Conservation (phyloP, 257 asterid species). For the Solanum ahanhuiri region DNA sequence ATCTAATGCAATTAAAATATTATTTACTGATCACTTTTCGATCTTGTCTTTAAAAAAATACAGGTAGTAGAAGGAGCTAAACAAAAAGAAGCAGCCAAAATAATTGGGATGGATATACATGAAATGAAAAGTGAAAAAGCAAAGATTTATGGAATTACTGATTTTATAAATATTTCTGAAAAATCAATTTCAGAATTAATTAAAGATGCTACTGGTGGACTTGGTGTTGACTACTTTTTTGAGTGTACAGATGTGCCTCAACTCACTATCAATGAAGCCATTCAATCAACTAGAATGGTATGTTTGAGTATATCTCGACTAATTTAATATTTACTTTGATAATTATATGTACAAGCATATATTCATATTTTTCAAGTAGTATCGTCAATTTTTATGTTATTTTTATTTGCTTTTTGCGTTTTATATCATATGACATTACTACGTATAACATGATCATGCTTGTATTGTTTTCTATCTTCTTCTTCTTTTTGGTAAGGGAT, state of each 20-base stretch:
- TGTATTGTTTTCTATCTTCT: not conserved
- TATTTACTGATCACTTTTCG: not conserved
- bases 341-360: too few relatives aligned
- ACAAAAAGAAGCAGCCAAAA: slow-evolving; percentile 41
- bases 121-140: slow-evolving; percentile 46
- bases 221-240: slow-evolving; percentile 56
- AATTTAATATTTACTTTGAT: too few relatives aligned
- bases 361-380: not conserved
- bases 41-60: not conserved
- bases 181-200: slow-evolving; percentile 47
- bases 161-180: slow-evolving; percentile 45
- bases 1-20: not conserved
- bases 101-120: slow-evolving; percentile 60
- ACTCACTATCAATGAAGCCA: slow-evolving; percentile 53
- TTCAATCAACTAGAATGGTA: slow-evolving; percentile 66
- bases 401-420: rapidly evolving
- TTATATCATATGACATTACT: not conserved
- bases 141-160: slow-evolving; percentile 48
- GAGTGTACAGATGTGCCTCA: slow-evolving; percentile 67
- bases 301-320: not conserved
- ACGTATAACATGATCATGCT: not conserved
- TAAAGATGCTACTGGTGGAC: slow-evolving; percentile 59
- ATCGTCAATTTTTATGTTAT: too few relatives aligned
- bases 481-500: not conserved
- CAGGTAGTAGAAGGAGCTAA: slow-evolving; percentile 58